Evolutionary conservation across 345 rosid genomes (phyloP), one percentile per base, ranked within the genome.

Genomic region (Cochlearia excelsa): DNA sequence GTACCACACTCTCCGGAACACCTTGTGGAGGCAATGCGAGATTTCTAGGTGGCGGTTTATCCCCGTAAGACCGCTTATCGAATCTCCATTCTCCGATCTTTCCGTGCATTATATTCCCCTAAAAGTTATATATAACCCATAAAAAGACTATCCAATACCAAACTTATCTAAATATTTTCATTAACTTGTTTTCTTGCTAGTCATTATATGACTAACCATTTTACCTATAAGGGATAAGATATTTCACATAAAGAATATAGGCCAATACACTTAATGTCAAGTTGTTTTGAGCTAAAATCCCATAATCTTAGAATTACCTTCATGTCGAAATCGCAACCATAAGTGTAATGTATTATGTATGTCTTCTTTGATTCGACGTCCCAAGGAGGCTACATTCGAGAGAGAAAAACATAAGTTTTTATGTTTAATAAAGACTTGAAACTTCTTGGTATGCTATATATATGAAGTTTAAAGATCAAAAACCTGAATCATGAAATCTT

Each of bases 401-500:
- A 16, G 51, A 28, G 60, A 3, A 72, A 49, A 39, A 77, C 69
- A 45, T 55, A 9, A 59, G 54, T 68, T 52, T 43, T 49, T 68
- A 44, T 41, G 57, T 3, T 64, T 7, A 16, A 16, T 16, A 16
- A 16, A 16, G 23, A 16, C 23, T 51, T 26, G 4, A 52, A 53
- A 46, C 11, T 7, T 39, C 0, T 45, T 1, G 0, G 45, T 51
- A 30, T 10, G 26, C 8, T 1, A 57, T 33, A 48, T 10, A 51
- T 33, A 48, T 10, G 44, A 50, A 63, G 37, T 5, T 56, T 34
- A 70, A 7, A 3, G 11, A 27, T 37, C n/a, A 53, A 66, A 16
- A 65, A 89, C 98, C 98, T 89, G 97, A 78, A 92, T 74, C 98
- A 92, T 92, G 82, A 92, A 89, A 78, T 86, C 88, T 77, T 89